A percentile compares a stretch with the other conserved stretches of the same genome.
These are phyloP conservation scores for Chenopodium quinoa DNA, from an alignment of 148 eudicot genomes.

Conservation along the genomic window DNA sequence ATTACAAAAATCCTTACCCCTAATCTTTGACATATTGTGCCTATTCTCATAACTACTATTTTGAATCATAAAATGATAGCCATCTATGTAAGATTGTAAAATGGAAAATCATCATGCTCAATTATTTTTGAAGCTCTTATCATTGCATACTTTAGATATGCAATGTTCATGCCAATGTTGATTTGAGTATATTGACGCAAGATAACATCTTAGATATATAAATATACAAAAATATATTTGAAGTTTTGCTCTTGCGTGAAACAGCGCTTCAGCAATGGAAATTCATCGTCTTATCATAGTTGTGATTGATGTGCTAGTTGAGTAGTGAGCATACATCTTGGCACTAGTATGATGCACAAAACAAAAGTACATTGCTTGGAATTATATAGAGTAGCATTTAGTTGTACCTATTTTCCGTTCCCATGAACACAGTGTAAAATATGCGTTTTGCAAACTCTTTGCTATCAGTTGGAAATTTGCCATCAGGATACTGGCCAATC, in stretches of 20 bases:
- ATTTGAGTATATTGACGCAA: neutral
- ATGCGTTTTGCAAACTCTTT: slow-evolving; percentile 90
- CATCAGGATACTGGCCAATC: slow-evolving; percentile 84
- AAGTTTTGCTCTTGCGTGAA: neutral
- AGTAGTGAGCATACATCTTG: neutral
- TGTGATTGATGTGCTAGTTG: neutral
- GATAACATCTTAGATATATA: neutral
- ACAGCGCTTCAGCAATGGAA: neutral
- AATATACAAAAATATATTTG: neutral
- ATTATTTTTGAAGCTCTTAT: neutral
- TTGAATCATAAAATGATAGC: neutral
- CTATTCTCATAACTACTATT: neutral
- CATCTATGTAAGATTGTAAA: neutral
- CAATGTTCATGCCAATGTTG: neutral
- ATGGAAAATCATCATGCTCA: neutral
- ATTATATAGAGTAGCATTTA: neutral
- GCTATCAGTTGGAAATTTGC: slow-evolving; percentile 78
- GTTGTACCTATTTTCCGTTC: slow-evolving; percentile 85
- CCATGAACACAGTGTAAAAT: slow-evolving; percentile 93
- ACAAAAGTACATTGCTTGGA: neutral
- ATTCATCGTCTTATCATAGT: neutral
- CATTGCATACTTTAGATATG: neutral
- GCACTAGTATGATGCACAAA: neutral
- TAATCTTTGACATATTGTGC: neutral
- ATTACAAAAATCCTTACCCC: neutral